Evolutionary conservation across 2,329 filamentous ascomycete genomes (phyloP).

Genomic region (Nothophaeocryptopus gaeumannii): DNA sequence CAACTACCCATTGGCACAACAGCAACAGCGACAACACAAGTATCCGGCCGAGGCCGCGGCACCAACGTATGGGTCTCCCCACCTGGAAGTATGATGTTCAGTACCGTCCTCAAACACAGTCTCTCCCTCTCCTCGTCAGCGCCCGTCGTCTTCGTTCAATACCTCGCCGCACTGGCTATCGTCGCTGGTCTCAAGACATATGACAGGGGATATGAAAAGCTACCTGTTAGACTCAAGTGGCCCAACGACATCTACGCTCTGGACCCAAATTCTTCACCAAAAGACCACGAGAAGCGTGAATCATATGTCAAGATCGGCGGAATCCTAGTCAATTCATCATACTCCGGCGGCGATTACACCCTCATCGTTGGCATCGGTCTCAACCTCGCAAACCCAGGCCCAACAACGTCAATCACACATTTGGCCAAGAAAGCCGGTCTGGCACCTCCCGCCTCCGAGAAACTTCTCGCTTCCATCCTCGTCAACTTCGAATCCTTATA

Average conservation of each 20-base stretch:
- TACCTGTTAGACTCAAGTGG: conserved; percentile 91
- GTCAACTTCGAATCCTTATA: conserved; percentile 77
- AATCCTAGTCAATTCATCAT: conserved; percentile 86
- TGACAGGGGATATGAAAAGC: conserved; percentile 65
- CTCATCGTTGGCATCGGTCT: conserved; percentile 79
- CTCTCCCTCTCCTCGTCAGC: conserved; percentile 67
- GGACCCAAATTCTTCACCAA: conserved; percentile 26
- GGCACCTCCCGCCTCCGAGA: conserved; percentile 59
- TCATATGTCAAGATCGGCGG: conserved; percentile 91
- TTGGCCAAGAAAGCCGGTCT: conserved; percentile 54
- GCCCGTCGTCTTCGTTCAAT: conserved; percentile 90
- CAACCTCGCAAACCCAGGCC: conserved; percentile 83
- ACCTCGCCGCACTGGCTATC: conserved; percentile 83
- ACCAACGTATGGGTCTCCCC: conserved; percentile 94
- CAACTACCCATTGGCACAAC: conserved; percentile 83
- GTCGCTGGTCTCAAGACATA: conserved; percentile 81
- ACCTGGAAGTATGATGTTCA: conserved; percentile 81
- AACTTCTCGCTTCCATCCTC: conserved; percentile 76
- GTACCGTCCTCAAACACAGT: conserved; percentile 80
- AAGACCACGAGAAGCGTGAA: conserved; percentile 54
- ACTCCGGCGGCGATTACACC: conserved; percentile 73
- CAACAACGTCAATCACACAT: conserved; percentile 81
- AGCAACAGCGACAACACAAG: conserved; percentile 78
- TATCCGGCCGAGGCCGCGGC: conserved; percentile 83
- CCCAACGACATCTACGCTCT: conserved; percentile 77